These are phyloP conservation scores for Capronia coronata DNA, from an alignment of 2,329 filamentous ascomycete genomes.

Conservation along the genomic window DNA sequence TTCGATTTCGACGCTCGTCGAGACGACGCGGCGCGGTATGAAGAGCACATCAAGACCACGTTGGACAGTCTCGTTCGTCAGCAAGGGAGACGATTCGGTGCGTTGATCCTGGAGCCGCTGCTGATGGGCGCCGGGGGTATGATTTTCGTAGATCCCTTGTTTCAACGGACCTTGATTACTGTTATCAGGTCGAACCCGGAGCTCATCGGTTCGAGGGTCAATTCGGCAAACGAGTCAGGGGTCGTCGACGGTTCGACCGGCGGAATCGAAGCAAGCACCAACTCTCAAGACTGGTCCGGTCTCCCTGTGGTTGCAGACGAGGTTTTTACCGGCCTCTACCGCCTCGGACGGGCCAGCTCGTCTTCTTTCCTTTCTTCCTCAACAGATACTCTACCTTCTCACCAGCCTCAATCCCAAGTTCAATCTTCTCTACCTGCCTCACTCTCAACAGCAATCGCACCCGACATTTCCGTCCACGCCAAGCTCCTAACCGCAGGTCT, in stretches of 20 bases:
- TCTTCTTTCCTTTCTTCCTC: constrained; percentile 55
- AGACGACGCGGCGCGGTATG: constrained; percentile 49
- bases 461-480: constrained; percentile 74
- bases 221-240: no score
- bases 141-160: constrained; percentile 76
- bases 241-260: no score
- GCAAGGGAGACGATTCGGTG: constrained; percentile 63
- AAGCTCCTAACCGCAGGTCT: constrained; percentile 78
- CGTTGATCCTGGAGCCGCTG: constrained; percentile 72
- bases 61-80: constrained; percentile 49
- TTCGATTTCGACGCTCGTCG: constrained; percentile 54
- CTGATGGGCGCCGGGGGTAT: constrained; percentile 78
- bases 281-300: constrained; percentile 54
- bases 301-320: constrained; percentile 78
- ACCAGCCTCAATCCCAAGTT: neutral
- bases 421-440: constrained; percentile 27
- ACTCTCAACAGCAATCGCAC: no score
- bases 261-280: no score
- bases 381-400: neutral
- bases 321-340: constrained; percentile 80
- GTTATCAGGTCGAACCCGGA: constrained; percentile 56
- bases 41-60: constrained; percentile 51
- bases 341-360: constrained; percentile 65
- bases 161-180: constrained; percentile 64
- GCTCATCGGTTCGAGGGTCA: constrained; percentile 41